Evolutionary conservation across 2,329 filamentous ascomycete species (phyloP).

Genomic region (Stagonosporopsis vannaccii): DNA sequence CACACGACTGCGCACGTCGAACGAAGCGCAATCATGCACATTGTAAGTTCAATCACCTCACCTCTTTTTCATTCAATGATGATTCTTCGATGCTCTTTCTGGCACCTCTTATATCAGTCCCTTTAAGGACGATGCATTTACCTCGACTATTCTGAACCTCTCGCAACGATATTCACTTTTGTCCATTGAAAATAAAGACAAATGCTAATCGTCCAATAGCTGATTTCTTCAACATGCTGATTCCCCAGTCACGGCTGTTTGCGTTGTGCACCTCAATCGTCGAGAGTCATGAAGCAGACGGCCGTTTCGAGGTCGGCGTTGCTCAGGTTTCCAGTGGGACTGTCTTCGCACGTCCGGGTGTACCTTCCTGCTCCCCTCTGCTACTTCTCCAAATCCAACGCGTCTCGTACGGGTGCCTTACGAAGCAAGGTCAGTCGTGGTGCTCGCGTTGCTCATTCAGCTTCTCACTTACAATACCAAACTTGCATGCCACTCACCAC

Average conservation of each 20-base stretch:
- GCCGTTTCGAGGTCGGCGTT: background rate
- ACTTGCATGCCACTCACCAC: background rate
- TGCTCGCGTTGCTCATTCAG: background rate
- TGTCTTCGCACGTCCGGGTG: background rate
- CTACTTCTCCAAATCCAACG: background rate
- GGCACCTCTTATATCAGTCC: conserved; percentile 83
- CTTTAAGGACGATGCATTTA: conserved; percentile 46
- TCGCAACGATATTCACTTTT: conserved; percentile 4
- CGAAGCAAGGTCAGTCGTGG: background rate
- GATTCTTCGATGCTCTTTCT: conserved; percentile 56
- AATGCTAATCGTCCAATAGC: conserved; percentile 8
- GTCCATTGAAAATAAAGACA: background rate
- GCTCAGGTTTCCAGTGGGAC: background rate
- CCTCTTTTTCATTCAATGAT: conserved; percentile 23
- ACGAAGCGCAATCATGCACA: background rate
- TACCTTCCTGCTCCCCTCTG: background rate
- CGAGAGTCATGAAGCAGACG: conserved; percentile 11
- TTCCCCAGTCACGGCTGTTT: conserved; percentile 7
- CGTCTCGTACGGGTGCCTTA: background rate
- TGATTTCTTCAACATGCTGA: background rate
- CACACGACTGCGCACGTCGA: background rate
- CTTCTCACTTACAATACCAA: background rate
- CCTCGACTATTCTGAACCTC: conserved; percentile 45
- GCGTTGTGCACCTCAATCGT: conserved; percentile 10
- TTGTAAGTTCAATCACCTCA: background rate